These are phyloP conservation scores for Mangifera indica DNA, from an alignment of 345 rosid genomes.

Conservation along the genomic window DNA sequence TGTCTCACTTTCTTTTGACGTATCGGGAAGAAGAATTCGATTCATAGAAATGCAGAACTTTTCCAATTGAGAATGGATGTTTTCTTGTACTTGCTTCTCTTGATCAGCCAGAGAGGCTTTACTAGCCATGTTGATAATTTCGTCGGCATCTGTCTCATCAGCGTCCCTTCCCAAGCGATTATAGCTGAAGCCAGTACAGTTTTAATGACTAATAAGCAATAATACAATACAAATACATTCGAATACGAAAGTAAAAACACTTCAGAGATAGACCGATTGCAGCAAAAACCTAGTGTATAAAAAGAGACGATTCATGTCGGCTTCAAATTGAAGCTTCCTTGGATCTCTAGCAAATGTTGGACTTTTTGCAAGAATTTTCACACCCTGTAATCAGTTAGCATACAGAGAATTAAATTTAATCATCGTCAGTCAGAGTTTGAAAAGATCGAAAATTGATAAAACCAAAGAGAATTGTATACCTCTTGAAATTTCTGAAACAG, in stretches of 20 bases:
- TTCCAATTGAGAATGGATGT: constrained; percentile 60
- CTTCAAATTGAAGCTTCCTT: constrained; percentile 74
- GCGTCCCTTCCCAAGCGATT: constrained; percentile 75
- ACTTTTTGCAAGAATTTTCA: constrained; percentile 63
- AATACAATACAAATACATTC: not conserved
- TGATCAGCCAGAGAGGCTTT: constrained; percentile 73
- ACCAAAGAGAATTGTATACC: constrained; percentile 15
- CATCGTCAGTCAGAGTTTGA: too few species aligned
- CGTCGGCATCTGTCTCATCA: constrained; percentile 76
- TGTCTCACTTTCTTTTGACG: constrained; percentile 18
- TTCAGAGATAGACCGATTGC: too few species aligned
- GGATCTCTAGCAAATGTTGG: constrained; percentile 67
- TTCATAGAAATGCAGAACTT: constrained; percentile 61
- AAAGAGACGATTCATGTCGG: constrained; percentile 73
- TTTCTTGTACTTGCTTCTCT: constrained; percentile 79
- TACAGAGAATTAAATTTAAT: too few species aligned
- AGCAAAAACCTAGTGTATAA: constrained; percentile 63
- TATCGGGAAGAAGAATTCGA: constrained; percentile 53
- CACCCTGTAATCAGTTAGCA: constrained; percentile 43
- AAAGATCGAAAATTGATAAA: too few species aligned
- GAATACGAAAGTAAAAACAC: too few species aligned
- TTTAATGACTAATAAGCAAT: constrained; percentile 11
- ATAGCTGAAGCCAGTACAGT: constrained; percentile 41
- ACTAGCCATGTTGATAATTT: constrained; percentile 76
- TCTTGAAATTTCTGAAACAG: constrained; percentile 47